Evolutionary conservation across 2,329 filamentous ascomycete genomes (phyloP).

Genomic region (Colletotrichum endophyticum): DNA sequence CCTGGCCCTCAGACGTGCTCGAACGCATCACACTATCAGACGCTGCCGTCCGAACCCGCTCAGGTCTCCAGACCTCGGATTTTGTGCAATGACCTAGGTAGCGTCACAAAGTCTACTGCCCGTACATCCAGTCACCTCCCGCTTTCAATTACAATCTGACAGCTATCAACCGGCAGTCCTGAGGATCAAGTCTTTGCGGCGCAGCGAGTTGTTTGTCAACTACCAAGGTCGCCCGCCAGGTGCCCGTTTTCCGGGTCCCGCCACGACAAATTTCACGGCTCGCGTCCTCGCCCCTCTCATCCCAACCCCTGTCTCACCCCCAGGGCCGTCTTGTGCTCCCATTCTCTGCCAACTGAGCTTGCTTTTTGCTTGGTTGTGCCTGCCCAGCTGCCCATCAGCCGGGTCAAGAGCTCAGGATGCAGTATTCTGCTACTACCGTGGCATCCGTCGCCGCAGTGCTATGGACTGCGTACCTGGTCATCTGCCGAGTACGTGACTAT

Average conservation of each 20-base stretch:
- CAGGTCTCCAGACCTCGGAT: neutral
- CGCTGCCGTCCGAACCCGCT: neutral
- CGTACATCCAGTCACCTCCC: neutral
- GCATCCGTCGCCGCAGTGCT: neutral
- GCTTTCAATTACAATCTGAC: neutral
- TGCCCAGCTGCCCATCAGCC: neutral
- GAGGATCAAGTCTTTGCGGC: neutral
- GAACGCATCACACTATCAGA: neutral
- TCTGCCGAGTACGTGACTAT: neutral
- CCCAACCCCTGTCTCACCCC: neutral
- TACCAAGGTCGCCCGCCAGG: neutral
- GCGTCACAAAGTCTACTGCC: neutral
- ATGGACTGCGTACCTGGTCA: neutral
- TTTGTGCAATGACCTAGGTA: neutral
- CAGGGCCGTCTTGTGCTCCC: neutral
- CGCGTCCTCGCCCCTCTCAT: neutral
- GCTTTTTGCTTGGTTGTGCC: neutral
- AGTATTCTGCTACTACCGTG: neutral
- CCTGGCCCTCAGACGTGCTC: neutral
- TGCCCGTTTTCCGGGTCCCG: neutral
- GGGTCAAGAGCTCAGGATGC: neutral
- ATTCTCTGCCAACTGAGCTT: neutral
- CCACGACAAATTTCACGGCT: neutral
- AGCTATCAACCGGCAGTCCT: neutral
- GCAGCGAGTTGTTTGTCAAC: neutral